Base-by-base conservation (phyloP, 139 green algal genomes). In the Tetraselmis chui region DNA sequence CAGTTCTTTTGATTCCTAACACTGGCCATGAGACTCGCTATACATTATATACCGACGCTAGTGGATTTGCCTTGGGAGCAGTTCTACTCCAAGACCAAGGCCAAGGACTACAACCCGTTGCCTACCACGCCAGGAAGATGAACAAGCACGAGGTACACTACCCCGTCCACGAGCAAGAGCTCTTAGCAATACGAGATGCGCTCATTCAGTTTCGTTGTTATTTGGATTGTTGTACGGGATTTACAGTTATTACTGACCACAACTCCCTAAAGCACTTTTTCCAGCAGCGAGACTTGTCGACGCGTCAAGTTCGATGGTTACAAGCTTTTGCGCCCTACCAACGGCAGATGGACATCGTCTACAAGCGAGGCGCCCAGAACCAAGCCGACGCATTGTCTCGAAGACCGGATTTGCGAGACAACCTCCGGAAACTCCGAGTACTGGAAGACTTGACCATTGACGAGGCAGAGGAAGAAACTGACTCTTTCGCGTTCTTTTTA, bases 21-120 rank as follows among this genome's bases (percentile, higher is more conserved):
- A 29, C 25, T 30, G 11, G 5, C 18, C 5, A 2, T 22, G 28
- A 31, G 23, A 23, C 74, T 25, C 74, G 26, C 18, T 77, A 77
- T 25, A 77, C 74, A 28, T 28, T 77, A 23, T 77, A 77, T 29
- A 77, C 74, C 2, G 2, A 77, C 74, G 74, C 74, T 29, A 2
- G 2, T 28, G 74, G 74, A 31, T 28, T 77, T 29, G 18, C 74
- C 11, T 28, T 77, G n/a, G 74, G 74, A 31, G 74, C 74, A 22
- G 74, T 77, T 22, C n/a, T 77, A 77, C n/a, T 28, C 2, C 74
- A 77, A 77, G 74, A 77, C 18, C 25, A 77, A 77, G 74, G 74
- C n/a, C 2, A 23, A 11, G 74, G 74, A 77, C n/a, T 77, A 29
- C 74, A 23, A 29, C 74, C 2, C 18, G n/a, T 77, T 77, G 74